Conservation (phyloP, 1,139 yeast genomes). For the Kodamaea sp. region DNA sequence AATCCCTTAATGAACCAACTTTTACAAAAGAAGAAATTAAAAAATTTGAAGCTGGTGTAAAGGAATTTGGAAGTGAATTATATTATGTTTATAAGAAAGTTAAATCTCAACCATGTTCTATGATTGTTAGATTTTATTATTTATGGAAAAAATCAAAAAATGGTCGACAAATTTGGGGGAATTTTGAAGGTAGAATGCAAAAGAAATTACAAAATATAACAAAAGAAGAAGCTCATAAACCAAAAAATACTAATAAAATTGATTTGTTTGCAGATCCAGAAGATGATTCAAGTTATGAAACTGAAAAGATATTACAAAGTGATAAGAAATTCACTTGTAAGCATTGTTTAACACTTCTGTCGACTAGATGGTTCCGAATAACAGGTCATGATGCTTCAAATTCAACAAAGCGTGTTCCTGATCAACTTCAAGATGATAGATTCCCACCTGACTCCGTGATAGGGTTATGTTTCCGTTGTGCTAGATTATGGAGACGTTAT, state of each 20-base stretch:
- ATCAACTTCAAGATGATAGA: slow-evolving; percentile 20
- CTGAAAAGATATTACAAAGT: slow-evolving; percentile 36
- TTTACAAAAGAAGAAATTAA: slow-evolving; percentile 59
- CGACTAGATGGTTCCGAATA: slow-evolving; percentile 66
- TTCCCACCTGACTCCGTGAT: slow-evolving; percentile 26
- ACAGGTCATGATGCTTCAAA: slow-evolving; percentile 56
- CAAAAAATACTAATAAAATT: slow-evolving; percentile 14
- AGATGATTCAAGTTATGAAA: slow-evolving; percentile 69
- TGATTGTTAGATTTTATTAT: slow-evolving; percentile 82
- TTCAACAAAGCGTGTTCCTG: slow-evolving; percentile 7
- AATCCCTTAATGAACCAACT: slow-evolving; percentile 69
- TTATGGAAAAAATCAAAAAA: slow-evolving; percentile 83
- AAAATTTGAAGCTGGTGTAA: slow-evolving; percentile 73
- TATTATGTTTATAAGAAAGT: slow-evolving; percentile 70
- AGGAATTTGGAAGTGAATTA: slow-evolving; percentile 72
- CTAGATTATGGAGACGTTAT: slow-evolving; percentile 85
- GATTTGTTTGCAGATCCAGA: slow-evolving; percentile 55
- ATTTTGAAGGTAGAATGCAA: slow-evolving; percentile 66
- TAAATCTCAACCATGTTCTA: slow-evolving; percentile 63
- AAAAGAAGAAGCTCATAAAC: slow-evolving; percentile 27
- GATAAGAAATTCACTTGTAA: slow-evolving; percentile 53
- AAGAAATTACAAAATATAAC: slow-evolving; percentile 43
- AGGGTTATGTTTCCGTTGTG: slow-evolving; percentile 84
- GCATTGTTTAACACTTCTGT: slow-evolving; percentile 54
- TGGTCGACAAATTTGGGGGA: slow-evolving; percentile 82